Conservation (phyloP, 768 basidiomycete species). For the Lyophyllum atratum region DNA sequence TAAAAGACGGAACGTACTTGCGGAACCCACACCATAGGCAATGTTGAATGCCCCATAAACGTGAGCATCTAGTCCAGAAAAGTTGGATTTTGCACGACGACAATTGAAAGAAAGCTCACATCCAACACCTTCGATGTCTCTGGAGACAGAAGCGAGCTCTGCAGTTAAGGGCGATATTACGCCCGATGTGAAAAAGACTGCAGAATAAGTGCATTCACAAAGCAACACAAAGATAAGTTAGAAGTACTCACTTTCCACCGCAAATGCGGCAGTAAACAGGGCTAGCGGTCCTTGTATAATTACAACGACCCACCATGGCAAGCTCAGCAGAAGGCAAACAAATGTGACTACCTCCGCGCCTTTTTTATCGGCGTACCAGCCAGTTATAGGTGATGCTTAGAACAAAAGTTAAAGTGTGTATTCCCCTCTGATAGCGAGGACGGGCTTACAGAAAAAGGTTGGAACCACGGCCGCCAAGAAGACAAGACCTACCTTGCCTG, state of each 20-base stretch:
- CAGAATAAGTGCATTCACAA: constrained; percentile 2
- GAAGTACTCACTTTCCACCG: constrained; percentile 50
- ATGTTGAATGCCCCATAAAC: constrained; percentile 77
- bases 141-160: constrained; percentile 65
- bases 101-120: constrained; percentile 44
- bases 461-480: constrained; percentile 68
- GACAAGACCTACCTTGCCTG: constrained; percentile 62
- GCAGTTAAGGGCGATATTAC: constrained; percentile 62
- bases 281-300: constrained; percentile 46
- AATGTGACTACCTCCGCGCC: constrained; percentile 59
- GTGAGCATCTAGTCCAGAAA: constrained; percentile 57
- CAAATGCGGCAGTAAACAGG: constrained; percentile 50
- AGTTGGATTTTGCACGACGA: neutral
- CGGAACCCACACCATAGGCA: constrained; percentile 64
- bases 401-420: constrained; percentile 7
- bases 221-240: neutral
- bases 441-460: constrained; percentile 57
- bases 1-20: constrained; percentile 40
- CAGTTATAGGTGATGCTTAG: constrained; percentile 60
- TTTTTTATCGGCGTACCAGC: constrained; percentile 54
- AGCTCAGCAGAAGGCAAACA: constrained; percentile 45
- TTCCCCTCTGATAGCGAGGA: neutral
- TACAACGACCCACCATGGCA: constrained; percentile 68
- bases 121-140: constrained; percentile 61
- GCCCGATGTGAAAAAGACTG: constrained; percentile 65